A percentile compares a stretch with the other conserved stretches of the same genome.
phyloP scores from a whole-genome alignment of 768 basidiomycete species.

The Cytidiella melzeri region DNA sequence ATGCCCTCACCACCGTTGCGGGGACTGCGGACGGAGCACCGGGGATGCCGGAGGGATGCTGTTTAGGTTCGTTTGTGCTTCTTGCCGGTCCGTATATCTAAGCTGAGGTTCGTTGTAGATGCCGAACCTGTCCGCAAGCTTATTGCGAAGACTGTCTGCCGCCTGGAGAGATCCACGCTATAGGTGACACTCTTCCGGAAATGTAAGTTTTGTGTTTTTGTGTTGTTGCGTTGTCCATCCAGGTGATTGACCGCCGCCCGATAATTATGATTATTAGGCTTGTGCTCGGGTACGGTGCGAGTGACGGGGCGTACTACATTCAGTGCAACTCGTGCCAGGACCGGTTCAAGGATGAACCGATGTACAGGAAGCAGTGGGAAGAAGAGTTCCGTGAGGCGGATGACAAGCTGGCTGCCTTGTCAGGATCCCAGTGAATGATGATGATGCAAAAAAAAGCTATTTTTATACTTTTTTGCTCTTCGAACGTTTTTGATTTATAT shows the following conservation, averaged over 20 bases:
- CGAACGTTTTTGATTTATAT: too few species aligned
- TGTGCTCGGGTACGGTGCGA: conserved; percentile 34
- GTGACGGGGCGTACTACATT: conserved; percentile 39
- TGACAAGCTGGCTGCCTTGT: conserved; percentile 22
- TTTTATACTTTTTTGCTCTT: too few species aligned
- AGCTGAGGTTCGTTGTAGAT: conserved; percentile 27
- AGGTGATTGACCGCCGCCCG: not conserved
- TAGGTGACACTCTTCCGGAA: conserved; percentile 54
- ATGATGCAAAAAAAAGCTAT: too few species aligned
- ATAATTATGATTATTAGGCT: conserved; percentile 23
- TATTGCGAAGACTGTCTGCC: conserved; percentile 61
- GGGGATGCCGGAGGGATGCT: conserved; percentile 49
- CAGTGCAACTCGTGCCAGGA: conserved; percentile 43
- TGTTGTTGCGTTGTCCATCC: not conserved
- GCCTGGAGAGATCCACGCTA: conserved; percentile 39
- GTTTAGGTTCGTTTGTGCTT: conserved; percentile 38
- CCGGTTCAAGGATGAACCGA: conserved; percentile 30
- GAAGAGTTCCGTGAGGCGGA: conserved; percentile 35
- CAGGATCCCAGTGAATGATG: too few species aligned
- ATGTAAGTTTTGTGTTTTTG: conserved; percentile 33
- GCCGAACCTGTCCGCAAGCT: conserved; percentile 52
- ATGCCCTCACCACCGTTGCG: conserved; percentile 50
- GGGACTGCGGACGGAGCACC: conserved; percentile 37
- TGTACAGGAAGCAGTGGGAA: conserved; percentile 37
- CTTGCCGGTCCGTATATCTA: not conserved